phyloP scores from a whole-genome alignment of 768 basidiomycete species.

The Cyathus striatus region DNA sequence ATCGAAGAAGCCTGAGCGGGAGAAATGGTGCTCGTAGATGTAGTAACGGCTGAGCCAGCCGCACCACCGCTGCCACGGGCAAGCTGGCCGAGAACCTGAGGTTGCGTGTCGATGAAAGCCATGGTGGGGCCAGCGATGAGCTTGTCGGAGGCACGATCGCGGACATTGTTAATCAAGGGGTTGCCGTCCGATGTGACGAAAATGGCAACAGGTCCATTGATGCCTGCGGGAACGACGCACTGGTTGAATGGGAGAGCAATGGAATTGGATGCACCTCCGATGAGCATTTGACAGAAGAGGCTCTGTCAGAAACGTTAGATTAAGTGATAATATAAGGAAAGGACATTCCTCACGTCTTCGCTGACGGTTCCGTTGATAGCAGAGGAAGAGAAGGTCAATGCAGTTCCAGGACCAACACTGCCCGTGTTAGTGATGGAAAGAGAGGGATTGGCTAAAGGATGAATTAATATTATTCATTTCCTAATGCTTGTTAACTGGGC shows the following conservation, averaged over 20 bases:
- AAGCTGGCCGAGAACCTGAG: constrained; percentile 46
- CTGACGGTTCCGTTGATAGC: constrained; percentile 48
- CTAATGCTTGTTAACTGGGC: too few species aligned
- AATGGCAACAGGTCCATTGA: constrained; percentile 74
- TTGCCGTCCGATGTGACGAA: constrained; percentile 61
- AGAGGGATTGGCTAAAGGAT: constrained; percentile 58
- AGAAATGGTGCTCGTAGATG: constrained; percentile 19
- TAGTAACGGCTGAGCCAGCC: constrained; percentile 18
- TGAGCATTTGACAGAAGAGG: constrained; percentile 72
- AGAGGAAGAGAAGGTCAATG: constrained; percentile 52
- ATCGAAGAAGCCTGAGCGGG: constrained; percentile 31
- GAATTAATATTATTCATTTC: too few species aligned
- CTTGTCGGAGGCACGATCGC: constrained; percentile 45
- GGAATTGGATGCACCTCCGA: constrained; percentile 53
- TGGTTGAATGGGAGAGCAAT: constrained; percentile 52
- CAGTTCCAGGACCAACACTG: constrained; percentile 50
- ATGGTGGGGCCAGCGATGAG: constrained; percentile 71
- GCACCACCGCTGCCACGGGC: constrained; percentile 20
- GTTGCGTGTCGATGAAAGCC: constrained; percentile 57
- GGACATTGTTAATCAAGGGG: constrained; percentile 59
- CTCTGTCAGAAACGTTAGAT: too few species aligned
- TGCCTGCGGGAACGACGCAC: constrained; percentile 62
- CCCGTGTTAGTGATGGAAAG: constrained; percentile 63
- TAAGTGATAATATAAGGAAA: too few species aligned
- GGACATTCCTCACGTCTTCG: too few species aligned